Base-by-base conservation (phyloP, 176 grass and related monocot genomes). In the Musa troglodytarum region DNA sequence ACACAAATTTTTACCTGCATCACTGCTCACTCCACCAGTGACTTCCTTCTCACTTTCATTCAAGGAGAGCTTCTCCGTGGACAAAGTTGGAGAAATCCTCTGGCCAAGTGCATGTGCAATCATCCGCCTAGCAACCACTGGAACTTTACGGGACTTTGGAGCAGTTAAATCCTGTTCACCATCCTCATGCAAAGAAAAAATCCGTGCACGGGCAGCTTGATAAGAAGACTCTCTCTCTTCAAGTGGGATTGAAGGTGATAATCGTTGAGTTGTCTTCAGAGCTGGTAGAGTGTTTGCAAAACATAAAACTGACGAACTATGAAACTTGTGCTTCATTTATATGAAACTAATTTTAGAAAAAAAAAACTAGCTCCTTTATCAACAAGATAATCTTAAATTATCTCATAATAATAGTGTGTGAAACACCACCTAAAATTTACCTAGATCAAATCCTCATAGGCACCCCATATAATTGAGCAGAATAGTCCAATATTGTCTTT, bases 201-300 rank as follows among this genome's bases (percentile, higher is more conserved):
- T 96, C 21, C 89, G 85, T 55, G 86, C 77, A 63, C 87, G 89
- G 65, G 93, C 89, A 73, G 89, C 89, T 76, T 56, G 79, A 83
- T 96, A 96, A 71, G 93, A 81, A 81, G 83, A 87, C 76, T 98
- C 83, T 82, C 95, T 91, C 65, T 98, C 95, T 85, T 89, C 87
- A 14, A 98, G 80, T 15, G 90, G 83, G 23, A 52, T 61, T 52
- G 90, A 68, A 50, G 23, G 68, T 56, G 83, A 59, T 17, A 29
- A 23, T 55, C 76, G 65, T 57, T 69, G 78, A 53, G 82, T 61
- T 53, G 52, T 73, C 69, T 87, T 88, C 54, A 75, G 25, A 75
- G 52, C 86, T 89, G 71, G 29, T 61, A 86, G 24, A 17, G 12
- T 21, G 15, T n/a, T 22, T 49, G 26, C n/a, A 62, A 62, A 68